phyloP scores from a whole-genome alignment of 176 grass and related monocot genomes.

The Guadua angustifolia region DNA sequence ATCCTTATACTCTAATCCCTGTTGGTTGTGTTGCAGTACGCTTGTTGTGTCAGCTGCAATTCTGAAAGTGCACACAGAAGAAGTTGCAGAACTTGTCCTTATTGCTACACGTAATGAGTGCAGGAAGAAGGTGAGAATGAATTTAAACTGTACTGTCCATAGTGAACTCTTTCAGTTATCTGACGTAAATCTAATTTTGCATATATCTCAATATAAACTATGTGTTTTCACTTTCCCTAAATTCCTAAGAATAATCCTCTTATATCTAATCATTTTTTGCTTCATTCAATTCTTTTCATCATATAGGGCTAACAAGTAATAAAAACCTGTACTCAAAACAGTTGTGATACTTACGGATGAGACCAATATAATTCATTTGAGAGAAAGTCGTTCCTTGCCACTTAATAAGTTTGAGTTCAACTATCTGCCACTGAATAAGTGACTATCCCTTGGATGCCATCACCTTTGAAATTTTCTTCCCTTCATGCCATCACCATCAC shows the following conservation, averaged over 20 bases:
- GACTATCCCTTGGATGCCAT: too few species aligned
- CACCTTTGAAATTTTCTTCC: too few species aligned
- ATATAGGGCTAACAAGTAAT: background rate
- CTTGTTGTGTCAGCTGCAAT: slow-evolving; percentile 60
- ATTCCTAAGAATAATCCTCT: background rate
- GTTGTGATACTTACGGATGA: slow-evolving; percentile 13
- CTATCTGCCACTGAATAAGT: too few species aligned
- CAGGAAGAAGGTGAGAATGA: slow-evolving; percentile 54
- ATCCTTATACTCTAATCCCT: slow-evolving; percentile 4
- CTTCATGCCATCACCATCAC: too few species aligned
- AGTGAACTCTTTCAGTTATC: slow-evolving; percentile 26
- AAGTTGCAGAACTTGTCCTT: slow-evolving; percentile 61
- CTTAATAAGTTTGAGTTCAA: too few species aligned
- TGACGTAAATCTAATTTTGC: slow-evolving; percentile 24
- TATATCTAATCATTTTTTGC: background rate
- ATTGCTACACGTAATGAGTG: slow-evolving; percentile 48
- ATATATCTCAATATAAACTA: slow-evolving; percentile 2
- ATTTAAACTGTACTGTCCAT: slow-evolving; percentile 21
- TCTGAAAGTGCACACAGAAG: slow-evolving; percentile 60
- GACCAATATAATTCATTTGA: background rate
- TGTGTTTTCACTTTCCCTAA: background rate
- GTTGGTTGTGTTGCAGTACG: slow-evolving; percentile 42
- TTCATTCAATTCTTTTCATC: background rate
- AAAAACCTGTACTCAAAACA: background rate
- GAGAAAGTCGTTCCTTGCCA: too few species aligned